Percentiles rank a stretch among this genome's conserved stretches.
phyloP scores from a whole-genome alignment of 2,329 filamentous ascomycete species.

The Stachybotrys chartarum region DNA sequence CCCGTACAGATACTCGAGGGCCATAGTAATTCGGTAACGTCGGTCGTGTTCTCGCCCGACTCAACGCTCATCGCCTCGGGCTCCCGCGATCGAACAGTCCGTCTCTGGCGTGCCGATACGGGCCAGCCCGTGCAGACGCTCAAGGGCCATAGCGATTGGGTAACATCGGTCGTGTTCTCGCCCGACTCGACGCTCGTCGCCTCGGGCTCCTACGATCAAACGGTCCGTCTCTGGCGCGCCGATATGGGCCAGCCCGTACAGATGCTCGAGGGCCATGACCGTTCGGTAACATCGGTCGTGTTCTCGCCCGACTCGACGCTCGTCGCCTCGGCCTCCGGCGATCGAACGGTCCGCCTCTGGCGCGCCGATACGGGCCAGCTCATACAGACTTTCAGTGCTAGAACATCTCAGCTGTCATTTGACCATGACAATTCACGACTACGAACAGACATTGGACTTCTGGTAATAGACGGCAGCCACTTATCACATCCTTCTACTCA shows the following conservation, averaged over 20 bases:
- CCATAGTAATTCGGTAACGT: too few species aligned
- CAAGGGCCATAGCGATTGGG: neutral
- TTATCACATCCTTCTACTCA: too few species aligned
- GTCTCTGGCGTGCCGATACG: conserved; percentile 4
- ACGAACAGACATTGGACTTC: too few species aligned
- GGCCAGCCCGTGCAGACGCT: conserved; percentile 4
- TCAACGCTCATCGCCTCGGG: too few species aligned
- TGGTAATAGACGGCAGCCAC: too few species aligned
- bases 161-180: neutral
- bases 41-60: too few species aligned
- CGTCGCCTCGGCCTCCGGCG: conserved; percentile 6
- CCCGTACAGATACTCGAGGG: too few species aligned
- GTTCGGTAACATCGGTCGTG: conserved; percentile 6
- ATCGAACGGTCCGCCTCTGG: conserved; percentile 9
- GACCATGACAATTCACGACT: too few species aligned
- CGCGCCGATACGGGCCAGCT: conserved; percentile 4
- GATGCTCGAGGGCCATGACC: conserved; percentile 5
- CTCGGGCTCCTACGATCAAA: conserved; percentile 1
- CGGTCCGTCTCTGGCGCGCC: conserved; percentile 5
- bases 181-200: neutral
- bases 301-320: too few species aligned
- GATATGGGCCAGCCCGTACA: conserved; percentile 1
- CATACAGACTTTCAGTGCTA: too few species aligned
- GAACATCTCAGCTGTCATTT: too few species aligned
- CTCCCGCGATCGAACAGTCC: conserved; percentile 2